Evolutionary conservation across 805 yeast genomes (phyloP).

Genomic region (Blastobotrys parvus): DNA sequence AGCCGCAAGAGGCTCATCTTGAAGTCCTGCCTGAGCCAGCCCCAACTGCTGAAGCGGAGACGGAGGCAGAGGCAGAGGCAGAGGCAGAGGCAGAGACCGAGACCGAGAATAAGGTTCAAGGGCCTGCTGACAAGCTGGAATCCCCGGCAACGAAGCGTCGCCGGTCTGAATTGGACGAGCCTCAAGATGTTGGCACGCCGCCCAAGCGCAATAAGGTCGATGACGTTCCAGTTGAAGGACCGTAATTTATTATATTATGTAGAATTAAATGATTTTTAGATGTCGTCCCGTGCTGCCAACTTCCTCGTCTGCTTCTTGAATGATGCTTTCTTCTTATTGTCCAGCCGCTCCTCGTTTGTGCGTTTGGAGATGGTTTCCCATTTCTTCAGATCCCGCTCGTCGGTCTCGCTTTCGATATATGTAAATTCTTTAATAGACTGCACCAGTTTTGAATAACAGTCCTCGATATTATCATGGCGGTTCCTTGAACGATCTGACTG

Average conservation of each 20-base stretch:
- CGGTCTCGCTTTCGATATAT: constrained; percentile 40
- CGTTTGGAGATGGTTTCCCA: constrained; percentile 38
- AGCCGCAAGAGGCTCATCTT: background rate
- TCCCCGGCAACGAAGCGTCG: too few species aligned
- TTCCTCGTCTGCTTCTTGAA: constrained; percentile 33
- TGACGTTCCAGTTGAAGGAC: too few species aligned
- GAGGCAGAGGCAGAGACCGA: constrained; percentile 3
- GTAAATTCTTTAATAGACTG: constrained; percentile 41
- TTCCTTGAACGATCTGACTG: constrained; percentile 55
- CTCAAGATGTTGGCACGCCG: too few species aligned
- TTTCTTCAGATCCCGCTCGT: constrained; percentile 37
- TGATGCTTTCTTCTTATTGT: constrained; percentile 31
- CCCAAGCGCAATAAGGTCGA: too few species aligned
- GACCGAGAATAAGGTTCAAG: constrained; percentile 1
- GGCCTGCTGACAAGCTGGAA: background rate
- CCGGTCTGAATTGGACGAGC: too few species aligned
- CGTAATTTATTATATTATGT: too few species aligned
- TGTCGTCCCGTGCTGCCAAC: background rate
- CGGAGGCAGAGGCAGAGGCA: background rate
- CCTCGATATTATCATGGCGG: constrained; percentile 46
- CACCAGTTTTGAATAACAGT: constrained; percentile 54
- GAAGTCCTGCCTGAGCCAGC: background rate
- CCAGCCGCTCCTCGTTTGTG: constrained; percentile 31
- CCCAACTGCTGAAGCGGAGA: constrained; percentile 7
- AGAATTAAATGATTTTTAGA: too few species aligned